Evolutionary conservation across 2,329 filamentous ascomycete genomes (phyloP).

Genomic region (Boeremia lycopersici): DNA sequence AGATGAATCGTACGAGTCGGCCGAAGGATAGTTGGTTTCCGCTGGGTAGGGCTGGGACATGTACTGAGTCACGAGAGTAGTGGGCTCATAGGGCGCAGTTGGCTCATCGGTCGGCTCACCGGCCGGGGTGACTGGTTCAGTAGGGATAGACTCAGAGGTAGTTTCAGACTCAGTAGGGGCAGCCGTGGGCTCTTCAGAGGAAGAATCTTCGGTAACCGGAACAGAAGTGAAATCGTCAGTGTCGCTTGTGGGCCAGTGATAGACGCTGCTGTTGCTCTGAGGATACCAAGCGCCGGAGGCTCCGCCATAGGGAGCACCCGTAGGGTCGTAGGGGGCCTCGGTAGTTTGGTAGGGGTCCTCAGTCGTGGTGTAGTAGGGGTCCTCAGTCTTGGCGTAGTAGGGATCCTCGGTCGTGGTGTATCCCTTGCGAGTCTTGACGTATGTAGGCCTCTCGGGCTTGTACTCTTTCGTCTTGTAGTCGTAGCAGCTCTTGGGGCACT

Average conservation of each 20-base stretch:
- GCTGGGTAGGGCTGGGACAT: not conserved
- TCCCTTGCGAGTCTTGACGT: constrained; percentile 11
- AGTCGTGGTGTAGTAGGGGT: constrained; percentile 4
- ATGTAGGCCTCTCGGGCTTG: constrained; percentile 1
- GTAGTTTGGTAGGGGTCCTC: not conserved
- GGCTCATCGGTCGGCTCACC: not conserved
- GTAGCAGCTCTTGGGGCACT: constrained; percentile 15
- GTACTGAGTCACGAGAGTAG: constrained; percentile 8
- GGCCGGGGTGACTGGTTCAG: not conserved
- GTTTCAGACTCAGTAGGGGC: constrained; percentile 6
- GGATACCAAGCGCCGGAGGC: constrained; percentile 1
- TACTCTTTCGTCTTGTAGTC: constrained; percentile 1
- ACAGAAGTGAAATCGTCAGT: not conserved
- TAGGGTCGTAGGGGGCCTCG: not conserved
- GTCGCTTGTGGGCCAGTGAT: not conserved
- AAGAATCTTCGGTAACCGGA: not conserved
- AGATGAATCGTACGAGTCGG: not conserved
- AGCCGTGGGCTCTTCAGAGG: not conserved
- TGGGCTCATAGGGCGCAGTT: not conserved
- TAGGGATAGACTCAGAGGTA: no score
- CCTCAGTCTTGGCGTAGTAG: not conserved
- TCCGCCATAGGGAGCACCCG: constrained; percentile 1
- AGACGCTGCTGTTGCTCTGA: constrained; percentile 1
- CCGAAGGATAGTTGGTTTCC: not conserved
- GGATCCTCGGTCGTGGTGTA: constrained; percentile 1